Percentiles rank a stretch among this genome's conserved stretches.
phyloP scores from a whole-genome alignment of 257 asterid genomes.

The Linaria vulgaris region DNA sequence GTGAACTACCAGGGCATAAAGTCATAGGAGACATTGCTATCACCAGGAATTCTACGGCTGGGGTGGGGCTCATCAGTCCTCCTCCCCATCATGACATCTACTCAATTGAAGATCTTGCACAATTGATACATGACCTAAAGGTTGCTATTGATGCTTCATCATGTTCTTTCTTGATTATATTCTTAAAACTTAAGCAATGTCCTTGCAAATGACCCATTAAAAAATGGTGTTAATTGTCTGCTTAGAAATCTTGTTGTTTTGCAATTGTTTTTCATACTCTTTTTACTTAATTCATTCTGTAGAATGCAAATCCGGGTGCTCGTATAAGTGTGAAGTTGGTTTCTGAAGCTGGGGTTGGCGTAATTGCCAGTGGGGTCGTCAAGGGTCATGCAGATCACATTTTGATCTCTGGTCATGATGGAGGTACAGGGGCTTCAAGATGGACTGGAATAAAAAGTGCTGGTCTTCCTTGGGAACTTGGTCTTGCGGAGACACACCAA shows the following conservation, averaged over 20 bases:
- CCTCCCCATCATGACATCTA: constrained; percentile 99
- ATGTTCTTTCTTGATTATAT: background rate
- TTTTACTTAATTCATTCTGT: constrained; percentile 10
- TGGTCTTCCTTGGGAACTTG: constrained; percentile 99
- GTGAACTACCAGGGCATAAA: constrained; percentile 99
- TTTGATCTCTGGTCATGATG: constrained; percentile 97
- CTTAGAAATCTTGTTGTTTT: constrained; percentile 2
- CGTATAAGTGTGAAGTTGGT: constrained; percentile 97
- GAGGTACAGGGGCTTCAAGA: constrained; percentile 98
- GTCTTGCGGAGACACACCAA: constrained; percentile 98
- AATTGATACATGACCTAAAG: constrained; percentile 95
- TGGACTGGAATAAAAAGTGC: constrained; percentile 99
- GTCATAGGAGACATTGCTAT: constrained; percentile 98
- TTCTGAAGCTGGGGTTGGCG: constrained; percentile 99
- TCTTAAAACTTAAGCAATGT: constrained; percentile 5
- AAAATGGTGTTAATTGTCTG: background rate
- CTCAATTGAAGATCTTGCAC: constrained; percentile 99
- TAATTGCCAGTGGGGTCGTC: constrained; percentile 96
- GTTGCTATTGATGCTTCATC: constrained; percentile 32
- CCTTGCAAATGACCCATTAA: constrained; percentile 3
- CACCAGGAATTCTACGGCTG: constrained; percentile 96
- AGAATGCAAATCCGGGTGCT: constrained; percentile 97
- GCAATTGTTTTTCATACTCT: constrained; percentile 1
- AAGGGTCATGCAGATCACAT: constrained; percentile 99
- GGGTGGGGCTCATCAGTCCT: constrained; percentile 97